Conservation (phyloP, 176 grass and related monocot genomes). For the Triticum turgidum region DNA sequence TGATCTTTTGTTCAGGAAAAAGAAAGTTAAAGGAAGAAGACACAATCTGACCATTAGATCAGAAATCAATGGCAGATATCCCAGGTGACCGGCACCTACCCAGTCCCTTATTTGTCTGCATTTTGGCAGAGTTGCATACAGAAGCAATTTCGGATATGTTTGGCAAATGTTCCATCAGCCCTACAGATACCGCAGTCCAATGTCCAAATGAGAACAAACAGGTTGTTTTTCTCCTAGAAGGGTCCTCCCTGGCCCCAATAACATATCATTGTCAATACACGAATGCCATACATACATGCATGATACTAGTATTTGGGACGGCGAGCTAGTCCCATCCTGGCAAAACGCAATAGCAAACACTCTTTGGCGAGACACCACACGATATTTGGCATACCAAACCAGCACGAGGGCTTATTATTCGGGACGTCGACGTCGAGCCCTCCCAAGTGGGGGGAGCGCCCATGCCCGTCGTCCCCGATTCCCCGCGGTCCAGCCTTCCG, state of each 20-base stretch:
- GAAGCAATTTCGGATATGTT: neutral
- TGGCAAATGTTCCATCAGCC: neutral
- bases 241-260: constrained; percentile 10
- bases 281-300: neutral
- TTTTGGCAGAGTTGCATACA: no score
- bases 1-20: no score
- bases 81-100: no score
- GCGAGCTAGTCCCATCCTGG: neutral
- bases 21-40: no score
- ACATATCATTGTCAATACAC: neutral
- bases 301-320: no score
- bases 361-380: neutral
- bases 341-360: neutral
- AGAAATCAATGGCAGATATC: no score
- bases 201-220: neutral
- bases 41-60: no score
- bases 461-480: neutral
- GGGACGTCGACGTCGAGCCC: neutral
- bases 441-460: constrained; percentile 10
- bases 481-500: constrained; percentile 16
- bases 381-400: neutral
- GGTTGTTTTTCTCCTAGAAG: neutral
- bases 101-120: no score
- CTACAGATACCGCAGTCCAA: neutral
- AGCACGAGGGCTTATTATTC: neutral